Percentiles rank a stretch among this genome's conserved stretches.
Evolutionary conservation across 768 basidiomycete species (phyloP).

Genomic region (Mrakia frigida): DNA sequence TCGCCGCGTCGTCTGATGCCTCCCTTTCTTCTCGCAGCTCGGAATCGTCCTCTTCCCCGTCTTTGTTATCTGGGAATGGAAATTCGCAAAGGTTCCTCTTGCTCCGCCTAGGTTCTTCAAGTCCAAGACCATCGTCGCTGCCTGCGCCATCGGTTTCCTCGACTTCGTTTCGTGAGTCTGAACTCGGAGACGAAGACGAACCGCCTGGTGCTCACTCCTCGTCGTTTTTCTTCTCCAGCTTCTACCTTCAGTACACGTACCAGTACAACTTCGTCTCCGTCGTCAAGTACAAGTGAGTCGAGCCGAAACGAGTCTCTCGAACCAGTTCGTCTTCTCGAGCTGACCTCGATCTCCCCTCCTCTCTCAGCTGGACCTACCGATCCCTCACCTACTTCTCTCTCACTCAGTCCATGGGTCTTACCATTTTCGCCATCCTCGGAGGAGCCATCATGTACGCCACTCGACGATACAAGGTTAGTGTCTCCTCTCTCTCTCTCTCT

Average conservation of each 20-base stretch:
- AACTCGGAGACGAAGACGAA: not conserved
- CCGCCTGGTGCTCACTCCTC: not conserved
- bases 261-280: conserved; percentile 55
- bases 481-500: not conserved
- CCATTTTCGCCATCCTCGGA: conserved; percentile 57
- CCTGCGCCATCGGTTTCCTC: conserved; percentile 57
- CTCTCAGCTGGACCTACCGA: conserved; percentile 50
- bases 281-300: conserved; percentile 33
- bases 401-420: conserved; percentile 53
- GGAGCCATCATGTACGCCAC: conserved; percentile 54
- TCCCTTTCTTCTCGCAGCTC: conserved; percentile 25
- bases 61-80: conserved; percentile 46
- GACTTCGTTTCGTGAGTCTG: conserved; percentile 41
- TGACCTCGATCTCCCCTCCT: no score
- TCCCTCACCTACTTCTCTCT: conserved; percentile 62
- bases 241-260: conserved; percentile 63
- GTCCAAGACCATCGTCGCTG: conserved; percentile 57
- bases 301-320: no score
- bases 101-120: conserved; percentile 57
- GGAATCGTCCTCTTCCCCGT: conserved; percentile 38
- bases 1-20: not conserved
- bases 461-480: not conserved
- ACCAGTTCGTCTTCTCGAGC: no score
- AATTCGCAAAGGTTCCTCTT: conserved; percentile 56
- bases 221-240: not conserved